Base-by-base conservation (phyloP, 345 rosid genomes). In the Nephelium lappaceum region DNA sequence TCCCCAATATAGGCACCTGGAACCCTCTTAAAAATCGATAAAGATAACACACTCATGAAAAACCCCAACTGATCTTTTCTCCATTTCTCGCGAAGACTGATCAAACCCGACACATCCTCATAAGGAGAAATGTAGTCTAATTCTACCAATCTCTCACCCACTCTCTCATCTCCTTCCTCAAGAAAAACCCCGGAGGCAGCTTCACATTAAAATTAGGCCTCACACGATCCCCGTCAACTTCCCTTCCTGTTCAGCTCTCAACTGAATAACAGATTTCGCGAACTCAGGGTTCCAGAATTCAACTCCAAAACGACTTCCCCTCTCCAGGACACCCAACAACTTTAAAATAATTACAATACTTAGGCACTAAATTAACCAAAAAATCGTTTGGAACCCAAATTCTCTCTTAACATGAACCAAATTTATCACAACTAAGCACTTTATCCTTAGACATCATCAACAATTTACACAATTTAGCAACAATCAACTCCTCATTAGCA, bases 61-160 rank as follows among this genome's bases (percentile, higher is more conserved):
- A 73, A 94, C 88, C 62, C 91, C 99, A 68, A 89, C 95, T 2
- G 85, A 88, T 84, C 99, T 84, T 86, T 91, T 96, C 92, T 96
- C 99, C 97, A 94, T 90, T 81, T 96, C 94, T 2, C 65, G 78
- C 0, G 94, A 94, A 42, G 95, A 82, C 86, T 89, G 97, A 69
- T 91, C 88, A 81, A 94, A 82, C 67, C 89, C 2, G 93, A 89
- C 5, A 82, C 93, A 53, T 96, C 95, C 42, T 79, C 85, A 69
- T 91, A 96, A 0, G 97, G 98, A 19, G 97, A 93, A 67, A 91
- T 80, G 74, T 96, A 96, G 62, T 94, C 98, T 23, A 87, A 83
- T 84, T 94, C 98, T 69, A 73, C 98, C 99, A 96, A 78, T 93
- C 97, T 81, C 97, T 88, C 43, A 86, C 84, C 98, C 98, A 96